A percentile compares a stretch with the other conserved stretches of the same genome.
Evolutionary conservation across 805 yeast genomes (phyloP).

Genomic region (Saccharomycopsis vini): DNA sequence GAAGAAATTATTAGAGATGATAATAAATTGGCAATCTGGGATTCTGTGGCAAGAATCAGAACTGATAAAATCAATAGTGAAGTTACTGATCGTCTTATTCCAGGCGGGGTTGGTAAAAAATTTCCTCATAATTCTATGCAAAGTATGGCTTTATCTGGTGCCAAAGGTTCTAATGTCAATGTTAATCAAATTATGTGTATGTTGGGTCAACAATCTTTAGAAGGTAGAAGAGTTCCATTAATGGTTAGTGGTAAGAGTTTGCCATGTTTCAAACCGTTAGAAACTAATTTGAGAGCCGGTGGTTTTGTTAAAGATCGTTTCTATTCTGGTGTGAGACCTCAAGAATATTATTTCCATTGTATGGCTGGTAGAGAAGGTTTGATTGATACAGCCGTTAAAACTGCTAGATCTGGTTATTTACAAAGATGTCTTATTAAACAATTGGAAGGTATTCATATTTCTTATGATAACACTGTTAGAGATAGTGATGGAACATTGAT

Average conservation of each 20-base stretch:
- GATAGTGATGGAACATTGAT: slow-evolving; percentile 90
- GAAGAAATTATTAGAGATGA: slow-evolving; percentile 95
- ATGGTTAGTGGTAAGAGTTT: slow-evolving; percentile 98
- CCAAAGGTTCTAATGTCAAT: slow-evolving; percentile 96
- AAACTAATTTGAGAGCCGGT: slow-evolving; percentile 97
- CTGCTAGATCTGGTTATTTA: slow-evolving; percentile 95
- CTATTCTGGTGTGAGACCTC: slow-evolving; percentile 96
- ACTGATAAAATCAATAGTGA: slow-evolving; percentile 89
- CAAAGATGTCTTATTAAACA: slow-evolving; percentile 98
- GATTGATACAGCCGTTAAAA: slow-evolving; percentile 98
- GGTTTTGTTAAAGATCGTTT: slow-evolving; percentile 95
- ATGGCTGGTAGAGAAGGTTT: slow-evolving; percentile 99
- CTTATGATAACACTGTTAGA: slow-evolving; percentile 91
- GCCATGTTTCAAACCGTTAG: slow-evolving; percentile 94
- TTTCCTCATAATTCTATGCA: slow-evolving; percentile 98
- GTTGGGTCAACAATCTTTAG: slow-evolving; percentile 97
- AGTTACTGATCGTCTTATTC: slow-evolving; percentile 90
- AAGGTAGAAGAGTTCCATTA: slow-evolving; percentile 98
- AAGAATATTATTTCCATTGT: slow-evolving; percentile 98
- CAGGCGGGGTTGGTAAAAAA: slow-evolving; percentile 89
- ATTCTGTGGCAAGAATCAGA: slow-evolving; percentile 90
- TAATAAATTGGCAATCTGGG: slow-evolving; percentile 82
- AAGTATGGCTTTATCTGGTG: slow-evolving; percentile 98
- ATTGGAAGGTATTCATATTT: slow-evolving; percentile 90
- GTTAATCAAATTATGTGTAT: slow-evolving; percentile 99